phyloP scores from a whole-genome alignment of 305 asterid genomes.

The Solanum hybrid region DNA sequence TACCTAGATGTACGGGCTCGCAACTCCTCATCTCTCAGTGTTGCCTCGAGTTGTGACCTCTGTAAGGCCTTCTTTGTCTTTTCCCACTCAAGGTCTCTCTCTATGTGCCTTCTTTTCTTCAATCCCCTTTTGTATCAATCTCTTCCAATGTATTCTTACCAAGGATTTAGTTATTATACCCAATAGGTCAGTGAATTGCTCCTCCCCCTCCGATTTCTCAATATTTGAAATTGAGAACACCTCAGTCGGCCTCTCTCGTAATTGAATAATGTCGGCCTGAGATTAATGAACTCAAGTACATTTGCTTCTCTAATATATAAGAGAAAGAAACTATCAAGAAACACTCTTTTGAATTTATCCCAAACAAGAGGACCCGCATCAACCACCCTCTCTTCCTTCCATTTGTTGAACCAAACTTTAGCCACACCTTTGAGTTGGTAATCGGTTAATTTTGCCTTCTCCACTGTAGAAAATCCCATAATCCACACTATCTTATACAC shows the following conservation, averaged over 20 bases:
- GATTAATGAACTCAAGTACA: neutral
- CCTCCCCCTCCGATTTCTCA: neutral
- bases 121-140: neutral
- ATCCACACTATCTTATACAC: neutral
- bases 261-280: neutral
- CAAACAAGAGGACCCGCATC: neutral
- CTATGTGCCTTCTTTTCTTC: neutral
- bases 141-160: neutral
- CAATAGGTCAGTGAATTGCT: neutral
- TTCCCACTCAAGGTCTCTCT: neutral
- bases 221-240: neutral
- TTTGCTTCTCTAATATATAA: neutral
- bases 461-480: neutral
- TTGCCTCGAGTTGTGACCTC: neutral
- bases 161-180: neutral
- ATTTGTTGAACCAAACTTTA: neutral
- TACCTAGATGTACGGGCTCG: no score
- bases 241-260: neutral
- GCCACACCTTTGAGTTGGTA: neutral
- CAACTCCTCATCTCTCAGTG: neutral
- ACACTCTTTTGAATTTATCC: neutral
- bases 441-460: neutral
- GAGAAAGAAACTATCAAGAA: no score
- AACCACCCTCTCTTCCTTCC: neutral
- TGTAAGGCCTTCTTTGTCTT: neutral